Base-by-base conservation (phyloP, 1,284 basidiomycete species). In the Cryptococcus floricola region DNA sequence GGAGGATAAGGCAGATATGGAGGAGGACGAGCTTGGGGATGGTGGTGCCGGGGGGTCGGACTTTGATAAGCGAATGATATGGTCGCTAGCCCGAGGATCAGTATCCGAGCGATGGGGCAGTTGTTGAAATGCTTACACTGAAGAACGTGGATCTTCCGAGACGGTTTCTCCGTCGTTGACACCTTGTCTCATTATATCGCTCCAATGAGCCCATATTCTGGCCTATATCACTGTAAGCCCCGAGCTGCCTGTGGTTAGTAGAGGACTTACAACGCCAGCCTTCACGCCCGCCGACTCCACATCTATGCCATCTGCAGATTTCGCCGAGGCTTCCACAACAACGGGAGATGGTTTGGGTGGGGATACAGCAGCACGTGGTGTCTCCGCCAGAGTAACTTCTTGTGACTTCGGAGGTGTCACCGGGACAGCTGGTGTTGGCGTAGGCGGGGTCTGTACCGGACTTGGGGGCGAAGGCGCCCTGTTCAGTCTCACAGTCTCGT, bases 121-220 rank as follows among this genome's bases (percentile, higher is more conserved):
- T 38, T 16, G 2, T 14, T 45, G 13, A n/a, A 23, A 18, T 16
- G 68, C 68, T 60, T 44, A 72, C 70, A 71, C 53, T 38, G 69
- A 66, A 4, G 64, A 60, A 10, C 59, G 57, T 5, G 62, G 56
- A 19, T 61, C 59, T 4, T 53, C 47, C 3, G 23, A 49, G 3
- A 60, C 59, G 2, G 39, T 18, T 14, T 57, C 14, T 6, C 58
- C 64, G 8, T 54, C 57, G 13, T 57, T 49, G 10, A 65, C 23
- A 10, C 68, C 67, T 48, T 70, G 67, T 10, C 64, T 56, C 59
- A 75, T 67, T 50, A 74, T 60, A 12, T 70, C 66, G 2, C 58
- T 49, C 8, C 71, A 50, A 2, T 62, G 62, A 4, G 55, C 56
- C 63, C 66, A 67, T 16, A 76, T 64, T 50, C 68, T 69, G 14